Evolutionary conservation across 805 yeast species (phyloP), one percentile per base, ranked within the genome.

Genomic region (Sporopachydermia quercuum): DNA sequence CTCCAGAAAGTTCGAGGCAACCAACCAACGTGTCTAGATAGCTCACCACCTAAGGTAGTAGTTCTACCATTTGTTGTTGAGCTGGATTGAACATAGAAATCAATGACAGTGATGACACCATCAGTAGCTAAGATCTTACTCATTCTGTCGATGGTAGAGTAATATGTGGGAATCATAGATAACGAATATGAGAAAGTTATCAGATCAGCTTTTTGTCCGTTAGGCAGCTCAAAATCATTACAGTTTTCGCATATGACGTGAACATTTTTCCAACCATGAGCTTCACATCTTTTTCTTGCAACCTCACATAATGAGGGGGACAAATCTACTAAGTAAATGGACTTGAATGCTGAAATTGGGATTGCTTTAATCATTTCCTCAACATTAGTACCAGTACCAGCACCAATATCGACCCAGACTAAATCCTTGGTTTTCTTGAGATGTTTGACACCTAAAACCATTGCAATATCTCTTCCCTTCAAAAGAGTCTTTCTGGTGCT

Each of bases 341-440:
- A 79, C 47, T 70, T 68, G 57, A 82, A 83, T 2, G 57, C 53
- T 18, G 60, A 47, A 35, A 76, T 55, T 11, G 74, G 65, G 38
- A 70, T 58, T 37, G 74, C 59, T 35, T 62, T 53, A 53, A 78
- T 63, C 93, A 82, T 82, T 49, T 69, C 66, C 57, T 82, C 91
- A 49, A 82, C 77, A 58, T 82, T 82, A 57, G 75, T 66, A 37
- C 93, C 94, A 4, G 94, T 82, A 16, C 94, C 94, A 19, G 93
- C 93, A 39, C 93, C 94, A 51, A 83, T 70, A 53, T 79, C 87
- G 38, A 79, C 65, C 87, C 87, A 79, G 36, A 78, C 74, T 36
- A 78, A 58, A 39, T 68, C 66, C 34, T 54, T 51, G 18, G 55
- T 56, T 39, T 60, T 62, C 27, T 52, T 52, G 30, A 78, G 57